phyloP scores from a whole-genome alignment of 164 flowering plant genomes.

The Magnolia kwangsiensis region DNA sequence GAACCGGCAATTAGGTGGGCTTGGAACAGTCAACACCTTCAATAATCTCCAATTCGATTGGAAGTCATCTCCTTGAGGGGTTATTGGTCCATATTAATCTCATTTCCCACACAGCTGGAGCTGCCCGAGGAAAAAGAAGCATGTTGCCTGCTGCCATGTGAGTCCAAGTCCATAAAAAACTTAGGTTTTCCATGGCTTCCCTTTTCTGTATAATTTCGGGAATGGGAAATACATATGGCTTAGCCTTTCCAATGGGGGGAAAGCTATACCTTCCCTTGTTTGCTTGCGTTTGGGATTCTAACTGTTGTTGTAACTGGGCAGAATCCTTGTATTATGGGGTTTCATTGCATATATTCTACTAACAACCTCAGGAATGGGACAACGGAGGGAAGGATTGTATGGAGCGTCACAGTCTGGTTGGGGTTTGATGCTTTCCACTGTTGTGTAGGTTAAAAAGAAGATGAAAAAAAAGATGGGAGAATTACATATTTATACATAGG shows the following conservation, averaged over 20 bases:
- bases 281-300: neutral
- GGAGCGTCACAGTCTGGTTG: neutral
- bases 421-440: conserved; percentile 1
- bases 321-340: conserved; percentile 2
- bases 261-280: neutral
- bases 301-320: neutral
- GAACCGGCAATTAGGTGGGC: conserved; percentile 62
- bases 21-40: conserved; percentile 75
- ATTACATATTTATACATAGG: neutral
- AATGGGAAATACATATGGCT: neutral
- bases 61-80: conserved; percentile 60
- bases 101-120: neutral
- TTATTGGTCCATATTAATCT: neutral
- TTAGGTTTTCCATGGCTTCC: neutral
- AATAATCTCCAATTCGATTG: conserved; percentile 84
- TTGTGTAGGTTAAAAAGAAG: too few species aligned
- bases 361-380: neutral
- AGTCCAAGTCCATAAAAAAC: neutral
- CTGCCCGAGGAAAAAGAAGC: neutral
- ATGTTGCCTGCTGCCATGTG: neutral
- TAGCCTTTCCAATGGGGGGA: neutral
- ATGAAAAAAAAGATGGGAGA: too few species aligned
- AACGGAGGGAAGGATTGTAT: neutral
- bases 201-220: neutral
- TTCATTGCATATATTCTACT: neutral